Evolutionary conservation across 139 green algal species (phyloP), one percentile per base, ranked within the genome.

Genomic region (Yamagishiella unicocca): DNA sequence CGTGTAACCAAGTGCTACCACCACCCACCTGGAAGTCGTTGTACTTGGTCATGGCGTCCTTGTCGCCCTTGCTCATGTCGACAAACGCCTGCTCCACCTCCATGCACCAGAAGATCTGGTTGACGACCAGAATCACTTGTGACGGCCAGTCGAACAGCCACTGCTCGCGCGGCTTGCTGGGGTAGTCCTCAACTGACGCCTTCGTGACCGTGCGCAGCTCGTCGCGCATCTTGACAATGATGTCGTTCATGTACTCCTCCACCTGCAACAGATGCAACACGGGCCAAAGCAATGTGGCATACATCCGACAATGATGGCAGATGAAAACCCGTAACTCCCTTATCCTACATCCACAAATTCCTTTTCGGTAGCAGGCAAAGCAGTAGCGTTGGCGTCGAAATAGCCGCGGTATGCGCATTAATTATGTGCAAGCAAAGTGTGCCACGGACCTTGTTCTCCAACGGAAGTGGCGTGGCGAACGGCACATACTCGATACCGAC

Each of bases 31-130:
- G 96, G 72, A 94, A 91, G 70, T 96, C 91, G 91, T 97, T 98
- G 95, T 98, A 98, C 45, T 88, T 90, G 31, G 88, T 87, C 92
- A 97, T 94, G 29, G 95, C 95, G 40, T 93, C 86, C 73, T 92
- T 93, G 45, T 98, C 79, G 64, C 95, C 95, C 12, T 76, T 74
- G 22, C 37, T 72, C 77, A 97, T 91, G 35, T 94, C 81, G 35
- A 83, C 54, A 67, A 97, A 97, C 0, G 95, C 95, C 79, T 89
- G 89, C 90, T 98, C 96, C 21, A 98, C 95, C 89, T 98, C 96
- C 75, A 95, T 90, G 87, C 94, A 96, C 96, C 96, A 98, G 93
- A 94, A 98, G 53, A 98, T 97, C 92, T 98, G 95, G 91, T 96
- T 97, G 7, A 97, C 95, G n/a, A 98, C 96, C 85, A 98, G 94